phyloP scores from a whole-genome alignment of 306 rosid genomes.

The Acacia melanoxylon region DNA sequence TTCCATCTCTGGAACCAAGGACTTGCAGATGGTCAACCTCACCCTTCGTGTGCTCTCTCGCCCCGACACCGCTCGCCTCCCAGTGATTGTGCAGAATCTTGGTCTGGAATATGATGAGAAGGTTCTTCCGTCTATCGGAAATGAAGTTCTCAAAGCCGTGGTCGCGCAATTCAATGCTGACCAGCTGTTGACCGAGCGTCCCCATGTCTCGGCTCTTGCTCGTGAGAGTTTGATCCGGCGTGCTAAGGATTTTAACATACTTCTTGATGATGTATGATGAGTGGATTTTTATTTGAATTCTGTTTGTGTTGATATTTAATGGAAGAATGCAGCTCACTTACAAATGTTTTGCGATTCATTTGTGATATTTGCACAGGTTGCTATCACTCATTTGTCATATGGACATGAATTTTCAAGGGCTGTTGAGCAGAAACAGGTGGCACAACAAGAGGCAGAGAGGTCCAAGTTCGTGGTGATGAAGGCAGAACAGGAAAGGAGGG shows the following conservation, averaged over 20 bases:
- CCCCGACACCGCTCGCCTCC: slow-evolving; percentile 68
- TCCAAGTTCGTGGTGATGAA: slow-evolving; percentile 90
- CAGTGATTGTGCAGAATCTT: slow-evolving; percentile 72
- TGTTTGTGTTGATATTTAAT: background rate
- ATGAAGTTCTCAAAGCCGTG: slow-evolving; percentile 85
- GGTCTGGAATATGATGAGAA: slow-evolving; percentile 97
- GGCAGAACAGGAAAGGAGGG: slow-evolving; percentile 93
- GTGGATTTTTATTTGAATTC: background rate
- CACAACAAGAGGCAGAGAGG: slow-evolving; percentile 96
- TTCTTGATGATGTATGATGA: slow-evolving; percentile 62
- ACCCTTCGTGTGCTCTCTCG: slow-evolving; percentile 84
- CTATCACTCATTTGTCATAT: slow-evolving; percentile 82
- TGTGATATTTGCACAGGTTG: slow-evolving; percentile 30
- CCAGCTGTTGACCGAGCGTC: slow-evolving; percentile 87
- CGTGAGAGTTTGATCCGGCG: slow-evolving; percentile 71
- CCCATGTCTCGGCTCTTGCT: slow-evolving; percentile 82
- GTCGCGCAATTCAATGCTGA: slow-evolving; percentile 95
- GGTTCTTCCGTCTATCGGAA: slow-evolving; percentile 88
- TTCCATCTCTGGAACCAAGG: slow-evolving; percentile 86
- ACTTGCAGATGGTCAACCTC: slow-evolving; percentile 91
- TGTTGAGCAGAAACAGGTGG: slow-evolving; percentile 95
- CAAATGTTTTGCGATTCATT: background rate
- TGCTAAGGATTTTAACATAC: slow-evolving; percentile 84
- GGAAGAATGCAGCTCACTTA: background rate
- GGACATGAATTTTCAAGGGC: slow-evolving; percentile 79